Conservation (phyloP, 177 flowering plant species). For the Vitis hybrid region DNA sequence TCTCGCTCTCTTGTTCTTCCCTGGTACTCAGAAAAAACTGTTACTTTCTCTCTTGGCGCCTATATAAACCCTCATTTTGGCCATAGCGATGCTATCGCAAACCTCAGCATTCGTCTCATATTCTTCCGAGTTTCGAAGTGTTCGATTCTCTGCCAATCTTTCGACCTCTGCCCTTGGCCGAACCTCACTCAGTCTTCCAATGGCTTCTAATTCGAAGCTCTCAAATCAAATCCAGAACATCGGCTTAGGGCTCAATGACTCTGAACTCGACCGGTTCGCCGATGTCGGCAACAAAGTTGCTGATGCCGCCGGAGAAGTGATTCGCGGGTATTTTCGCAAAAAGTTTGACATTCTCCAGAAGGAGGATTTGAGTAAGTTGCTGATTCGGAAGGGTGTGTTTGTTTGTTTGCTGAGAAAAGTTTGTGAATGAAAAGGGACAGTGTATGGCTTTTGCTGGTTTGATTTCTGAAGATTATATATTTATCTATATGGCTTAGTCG, state of each 20-base stretch:
- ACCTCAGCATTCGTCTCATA: no score
- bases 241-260: conserved; percentile 12
- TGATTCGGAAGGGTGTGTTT: no score
- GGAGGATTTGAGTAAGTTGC: conserved; percentile 74
- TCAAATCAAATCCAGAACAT: conserved; percentile 17
- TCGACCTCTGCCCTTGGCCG: conserved; percentile 3
- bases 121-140: no score
- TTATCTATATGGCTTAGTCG: no score
- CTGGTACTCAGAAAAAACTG: not conserved
- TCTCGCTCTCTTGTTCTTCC: conserved; percentile 1
- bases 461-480: no score
- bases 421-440: no score
- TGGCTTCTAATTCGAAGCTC: conserved; percentile 32
- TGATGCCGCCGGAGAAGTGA: conserved; percentile 89
- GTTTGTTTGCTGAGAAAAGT: no score
- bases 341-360: conserved; percentile 83
- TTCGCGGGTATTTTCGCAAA: conserved; percentile 76
- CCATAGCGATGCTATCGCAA: no score
- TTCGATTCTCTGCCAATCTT: conserved; percentile 7
- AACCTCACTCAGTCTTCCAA: conserved; percentile 7
- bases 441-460: no score
- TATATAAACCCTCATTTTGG: not conserved
- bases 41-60: conserved; percentile 2
- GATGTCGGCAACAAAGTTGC: conserved; percentile 71
- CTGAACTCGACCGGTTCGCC: conserved; percentile 52